phyloP scores from a whole-genome alignment of 768 basidiomycete genomes.

The Leccinellum albellum region DNA sequence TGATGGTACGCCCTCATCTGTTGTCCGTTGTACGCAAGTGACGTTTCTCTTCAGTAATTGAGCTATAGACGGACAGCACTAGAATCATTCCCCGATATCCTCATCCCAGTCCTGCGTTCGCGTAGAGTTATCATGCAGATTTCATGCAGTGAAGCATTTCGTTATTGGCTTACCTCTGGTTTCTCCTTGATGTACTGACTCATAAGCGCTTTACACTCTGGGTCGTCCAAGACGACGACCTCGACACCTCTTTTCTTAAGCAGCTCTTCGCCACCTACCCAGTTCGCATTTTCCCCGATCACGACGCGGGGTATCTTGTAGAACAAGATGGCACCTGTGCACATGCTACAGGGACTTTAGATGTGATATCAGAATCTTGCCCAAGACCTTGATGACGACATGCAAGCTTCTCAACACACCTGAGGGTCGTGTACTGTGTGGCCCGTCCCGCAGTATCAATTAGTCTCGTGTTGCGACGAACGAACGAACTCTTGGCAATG shows the following conservation, averaged over 20 bases:
- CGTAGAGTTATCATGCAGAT: constrained; percentile 10
- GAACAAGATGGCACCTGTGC: constrained; percentile 57
- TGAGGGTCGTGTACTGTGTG: constrained; percentile 37
- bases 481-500: neutral
- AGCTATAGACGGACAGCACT: constrained; percentile 6
- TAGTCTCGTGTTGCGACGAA: neutral
- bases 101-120: constrained; percentile 52
- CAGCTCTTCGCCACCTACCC: constrained; percentile 51
- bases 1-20: constrained; percentile 12
- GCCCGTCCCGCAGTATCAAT: neutral
- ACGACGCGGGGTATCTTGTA: constrained; percentile 65
- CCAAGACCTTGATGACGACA: neutral
- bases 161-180: constrained; percentile 41
- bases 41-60: neutral
- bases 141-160: constrained; percentile 5
- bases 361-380: neutral
- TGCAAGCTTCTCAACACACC: too few species aligned
- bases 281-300: constrained; percentile 59
- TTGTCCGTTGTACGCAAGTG: neutral
- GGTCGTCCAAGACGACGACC: constrained; percentile 44
- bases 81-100: constrained; percentile 49
- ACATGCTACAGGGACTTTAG: constrained; percentile 60
- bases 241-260: constrained; percentile 53
- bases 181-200: constrained; percentile 49
- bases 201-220: constrained; percentile 55